Conservation (phyloP, 23 red algal species). For the Gracilaria gracilis region DNA sequence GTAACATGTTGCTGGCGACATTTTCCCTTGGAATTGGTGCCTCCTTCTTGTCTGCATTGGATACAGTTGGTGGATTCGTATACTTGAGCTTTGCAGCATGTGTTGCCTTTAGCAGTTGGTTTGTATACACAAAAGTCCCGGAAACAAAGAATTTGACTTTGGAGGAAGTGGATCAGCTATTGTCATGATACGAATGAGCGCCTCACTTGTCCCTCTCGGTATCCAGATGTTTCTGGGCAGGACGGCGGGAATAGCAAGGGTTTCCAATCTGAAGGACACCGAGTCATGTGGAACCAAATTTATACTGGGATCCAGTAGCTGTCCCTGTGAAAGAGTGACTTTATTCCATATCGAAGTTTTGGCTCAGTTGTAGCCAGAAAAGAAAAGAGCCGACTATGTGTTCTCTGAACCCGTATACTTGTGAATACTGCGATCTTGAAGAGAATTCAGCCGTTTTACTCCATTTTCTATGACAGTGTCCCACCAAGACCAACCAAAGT, state of each 20-base stretch:
- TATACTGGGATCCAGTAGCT: too few species aligned
- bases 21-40: slow-evolving; percentile 34
- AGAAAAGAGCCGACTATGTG: too few species aligned
- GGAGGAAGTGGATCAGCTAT: slow-evolving; percentile 56
- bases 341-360: too few species aligned
- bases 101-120: slow-evolving; percentile 40
- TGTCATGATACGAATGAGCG: background rate
- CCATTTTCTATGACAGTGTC: slow-evolving; percentile 8
- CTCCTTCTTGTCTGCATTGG: slow-evolving; percentile 37
- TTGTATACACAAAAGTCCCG: slow-evolving; percentile 48
- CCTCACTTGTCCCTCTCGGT: too few species aligned
- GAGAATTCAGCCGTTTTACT: background rate
- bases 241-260: too few species aligned
- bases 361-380: too few species aligned
- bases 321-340: too few species aligned
- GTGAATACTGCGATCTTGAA: slow-evolving; percentile 12
- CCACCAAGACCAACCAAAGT: slow-evolving; percentile 66
- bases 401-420: background rate
- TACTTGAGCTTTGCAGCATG: slow-evolving; percentile 41
- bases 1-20: slow-evolving; percentile 48
- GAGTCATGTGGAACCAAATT: too few species aligned
- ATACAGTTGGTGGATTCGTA: slow-evolving; percentile 48
- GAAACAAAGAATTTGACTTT: slow-evolving; percentile 64
- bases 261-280: too few species aligned
- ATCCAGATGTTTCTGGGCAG: too few species aligned